Percentiles rank a stretch among this genome's conserved stretches.
These are phyloP conservation scores for Phytopythium litorale DNA, from an alignment of 352 stramenopile genomes.

Conservation along the genomic window DNA sequence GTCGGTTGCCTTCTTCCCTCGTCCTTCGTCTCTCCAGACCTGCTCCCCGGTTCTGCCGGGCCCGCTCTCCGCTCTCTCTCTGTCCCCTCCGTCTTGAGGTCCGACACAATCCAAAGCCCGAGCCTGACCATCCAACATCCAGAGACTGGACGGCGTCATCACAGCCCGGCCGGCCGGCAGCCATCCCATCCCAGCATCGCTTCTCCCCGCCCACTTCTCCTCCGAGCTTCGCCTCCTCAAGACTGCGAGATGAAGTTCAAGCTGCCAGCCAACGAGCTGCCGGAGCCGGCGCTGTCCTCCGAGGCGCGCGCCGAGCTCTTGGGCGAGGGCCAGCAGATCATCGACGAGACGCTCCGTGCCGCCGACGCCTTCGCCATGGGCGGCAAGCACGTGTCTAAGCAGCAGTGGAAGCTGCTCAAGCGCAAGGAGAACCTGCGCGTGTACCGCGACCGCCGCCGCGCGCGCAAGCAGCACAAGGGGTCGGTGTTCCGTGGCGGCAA, in stretches of 20 bases:
- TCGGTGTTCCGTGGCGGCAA: not conserved
- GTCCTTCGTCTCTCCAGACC: not conserved
- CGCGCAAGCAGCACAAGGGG: not conserved
- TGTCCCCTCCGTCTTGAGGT: not conserved
- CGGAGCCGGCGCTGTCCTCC: slow-evolving; percentile 4
- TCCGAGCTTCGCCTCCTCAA: not conserved
- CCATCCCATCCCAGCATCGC: too few species aligned
- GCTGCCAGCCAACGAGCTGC: slow-evolving; percentile 5
- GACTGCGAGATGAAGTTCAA: slow-evolving; percentile 8
- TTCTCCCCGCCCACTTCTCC: too few species aligned
- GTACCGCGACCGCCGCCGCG: slow-evolving; percentile 25
- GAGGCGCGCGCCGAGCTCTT: slow-evolving; percentile 1
- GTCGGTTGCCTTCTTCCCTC: not conserved
- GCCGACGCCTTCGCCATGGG: slow-evolving; percentile 3
- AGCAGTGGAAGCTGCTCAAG: slow-evolving; percentile 31
- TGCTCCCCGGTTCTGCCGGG: not conserved
- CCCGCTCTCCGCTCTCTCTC: not conserved
- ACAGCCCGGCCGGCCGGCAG: not conserved
- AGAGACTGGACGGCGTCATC: not conserved
- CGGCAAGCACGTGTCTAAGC: slow-evolving; percentile 5
- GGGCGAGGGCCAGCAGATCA: slow-evolving; percentile 6
- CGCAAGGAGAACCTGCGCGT: slow-evolving; percentile 27
- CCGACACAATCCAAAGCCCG: not conserved
- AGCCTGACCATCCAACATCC: not conserved
- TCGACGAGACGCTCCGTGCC: slow-evolving; percentile 7